Base-by-base conservation (phyloP, 2,329 filamentous ascomycete species). In the Dothistroma septosporum region DNA sequence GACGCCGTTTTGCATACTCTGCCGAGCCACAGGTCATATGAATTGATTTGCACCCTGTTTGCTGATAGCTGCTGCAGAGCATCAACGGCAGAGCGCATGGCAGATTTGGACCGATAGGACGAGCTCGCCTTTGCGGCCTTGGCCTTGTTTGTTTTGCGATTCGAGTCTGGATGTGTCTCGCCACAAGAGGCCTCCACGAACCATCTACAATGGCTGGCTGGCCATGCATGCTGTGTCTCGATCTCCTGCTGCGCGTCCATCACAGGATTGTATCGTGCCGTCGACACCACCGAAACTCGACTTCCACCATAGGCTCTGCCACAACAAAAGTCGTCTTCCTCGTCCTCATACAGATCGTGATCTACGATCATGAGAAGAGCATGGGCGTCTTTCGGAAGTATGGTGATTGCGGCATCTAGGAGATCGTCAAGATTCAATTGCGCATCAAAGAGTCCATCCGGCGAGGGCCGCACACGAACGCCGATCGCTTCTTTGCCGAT, bases 271-370 rank as follows among this genome's bases (percentile, higher is more conserved):
- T 90, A 89, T 28, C 87, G 76, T 10, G 87, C 85, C 0, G 77
- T 80, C 0, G 83, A 85, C 0, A 90, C 83, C 0, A 89, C 80
- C 0, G 81, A 80, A 1, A 90, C 81, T 4, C 87, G 78, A 60
- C 82, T 85, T 0, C 81, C 84, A 0, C 87, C 87, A 69, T 86
- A 90, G 0, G 87, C 86, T 31, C 86, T 75, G 0, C 87, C 87
- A 62, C 86, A 88, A 57, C 82, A 85, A 67, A 89, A 90, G 21
- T 85, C 81, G 61, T 89, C 87, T 0, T 87, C 83, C 0, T 87
- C 83, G 54, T 81, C 80, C 66, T 89, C 85, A 67, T 85, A 88
- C 14, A 88, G 73, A 68, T 89, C 87, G n/a, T 87, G 82, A 35
- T 85, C 75, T 0, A 83, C 74, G 0, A 88, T 68, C 37, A 89